A percentile compares a stretch with the other conserved stretches of the same genome.
Conservation (phyloP, 2,329 filamentous ascomycete genomes). For the Cercospora berteroae region DNA sequence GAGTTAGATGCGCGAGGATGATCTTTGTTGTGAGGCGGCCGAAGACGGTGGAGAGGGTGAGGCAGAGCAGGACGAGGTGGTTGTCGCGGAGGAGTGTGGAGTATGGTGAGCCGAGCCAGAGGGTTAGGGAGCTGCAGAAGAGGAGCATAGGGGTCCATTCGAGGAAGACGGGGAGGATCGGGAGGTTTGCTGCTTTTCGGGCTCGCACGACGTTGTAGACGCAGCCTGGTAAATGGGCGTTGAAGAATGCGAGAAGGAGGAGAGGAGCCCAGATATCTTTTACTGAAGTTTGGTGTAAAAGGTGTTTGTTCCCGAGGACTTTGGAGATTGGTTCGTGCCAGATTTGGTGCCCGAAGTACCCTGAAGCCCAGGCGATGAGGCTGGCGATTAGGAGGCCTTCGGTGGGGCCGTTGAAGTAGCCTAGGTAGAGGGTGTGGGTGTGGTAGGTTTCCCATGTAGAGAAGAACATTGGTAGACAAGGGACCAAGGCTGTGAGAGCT, state of each 20-base stretch:
- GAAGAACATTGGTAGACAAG: constrained; percentile 97
- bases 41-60: constrained; percentile 95
- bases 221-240: constrained; percentile 79
- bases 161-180: constrained; percentile 78
- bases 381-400: constrained; percentile 91
- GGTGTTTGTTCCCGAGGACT: constrained; percentile 61
- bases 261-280: constrained; percentile 81
- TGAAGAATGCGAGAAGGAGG: constrained; percentile 47
- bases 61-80: constrained; percentile 84
- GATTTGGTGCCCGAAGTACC: constrained; percentile 81
- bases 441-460: constrained; percentile 99
- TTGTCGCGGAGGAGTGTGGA: constrained; percentile 79
- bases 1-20: constrained; percentile 90
- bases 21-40: constrained; percentile 99
- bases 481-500: constrained; percentile 86
- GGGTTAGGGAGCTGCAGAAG: constrained; percentile 70
- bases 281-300: constrained; percentile 71
- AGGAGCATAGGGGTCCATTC: constrained; percentile 92
- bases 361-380: constrained; percentile 79
- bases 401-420: constrained; percentile 94
- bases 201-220: constrained; percentile 80
- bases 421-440: constrained; percentile 93
- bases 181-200: constrained; percentile 67
- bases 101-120: constrained; percentile 88
- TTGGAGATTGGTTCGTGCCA: constrained; percentile 76